Base-by-base conservation (phyloP, 2,329 filamentous ascomycete genomes). In the Botryotinia narcissicola region DNA sequence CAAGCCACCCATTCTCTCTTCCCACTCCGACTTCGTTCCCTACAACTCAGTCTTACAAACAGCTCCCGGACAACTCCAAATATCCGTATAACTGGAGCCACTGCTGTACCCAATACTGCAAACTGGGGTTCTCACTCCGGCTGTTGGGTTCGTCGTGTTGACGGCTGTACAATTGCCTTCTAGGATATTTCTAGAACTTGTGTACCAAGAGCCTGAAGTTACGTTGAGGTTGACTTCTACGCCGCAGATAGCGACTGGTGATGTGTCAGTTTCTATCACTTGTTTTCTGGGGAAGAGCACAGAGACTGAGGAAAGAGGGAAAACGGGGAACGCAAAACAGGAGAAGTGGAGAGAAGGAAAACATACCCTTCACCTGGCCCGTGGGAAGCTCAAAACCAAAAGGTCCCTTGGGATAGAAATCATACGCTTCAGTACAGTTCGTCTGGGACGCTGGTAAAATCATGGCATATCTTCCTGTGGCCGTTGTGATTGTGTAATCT, bases 181-280 rank as follows among this genome's bases (percentile, higher is more conserved):
- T 12, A 40, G 46, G 16, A 40, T 54, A 16, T 54, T 40, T 37
- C 46, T 10, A 18, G 46, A 40, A 20, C 25, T 51, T 1, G 64
- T 68, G 4, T 68, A 68, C 64, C 64, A 68, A 16, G 64, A 68
- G 9, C 64, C 64, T 9, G 64, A 68, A 7, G 46, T 54, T 20
- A 68, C 64, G 46, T 68, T 54, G 64, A 68, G 64, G 7, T 54
- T 40, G 37, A 68, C 46, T 68, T 68, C 64, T 54, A 54, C 51
- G 0, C 64, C 64, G 64, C 64, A 68, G 46, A 68, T 68, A 2
- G 51, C 64, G 46, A 35, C 64, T 68, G 14, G 35, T 29, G 12
- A 2, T n/a, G 10, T 40, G 46, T 68, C 37, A 68, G 64, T 54
- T 54, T 29, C 2, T 29, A 9, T 54, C 25, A 18, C 8, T 54